Percentiles rank a stretch among this genome's conserved stretches.
These are phyloP conservation scores for Marasmius oreades DNA, from an alignment of 1,284 basidiomycete species.

Conservation along the genomic window DNA sequence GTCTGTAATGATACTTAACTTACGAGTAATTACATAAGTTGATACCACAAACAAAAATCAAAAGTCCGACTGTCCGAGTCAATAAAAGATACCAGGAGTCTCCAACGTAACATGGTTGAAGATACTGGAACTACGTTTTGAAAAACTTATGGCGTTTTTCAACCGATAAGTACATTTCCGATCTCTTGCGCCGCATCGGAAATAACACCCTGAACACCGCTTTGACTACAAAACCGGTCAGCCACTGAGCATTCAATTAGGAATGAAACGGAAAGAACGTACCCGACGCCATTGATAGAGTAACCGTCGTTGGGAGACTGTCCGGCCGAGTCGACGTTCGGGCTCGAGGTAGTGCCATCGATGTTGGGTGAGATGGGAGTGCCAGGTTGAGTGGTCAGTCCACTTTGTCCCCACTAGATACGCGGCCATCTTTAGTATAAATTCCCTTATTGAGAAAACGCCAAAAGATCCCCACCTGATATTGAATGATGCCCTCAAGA, in stretches of 20 bases:
- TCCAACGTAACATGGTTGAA: too few relatives aligned
- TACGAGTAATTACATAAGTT: too few relatives aligned
- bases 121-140: too few relatives aligned
- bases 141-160: too few relatives aligned
- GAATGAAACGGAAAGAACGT: slow-evolving; percentile 16
- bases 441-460: too few relatives aligned
- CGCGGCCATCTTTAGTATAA: not conserved
- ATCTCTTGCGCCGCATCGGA: slow-evolving; percentile 23
- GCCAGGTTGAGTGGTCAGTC: slow-evolving; percentile 39
- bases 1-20: too few relatives aligned
- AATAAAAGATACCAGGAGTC: too few relatives aligned
- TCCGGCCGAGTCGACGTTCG: slow-evolving; percentile 33
- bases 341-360: slow-evolving; percentile 29
- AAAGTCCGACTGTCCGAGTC: too few relatives aligned
- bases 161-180: too few relatives aligned
- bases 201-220: slow-evolving; percentile 21
- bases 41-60: too few relatives aligned
- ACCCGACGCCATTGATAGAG: slow-evolving; percentile 35
- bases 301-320: slow-evolving; percentile 67
- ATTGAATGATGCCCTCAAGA: slow-evolving; percentile 50
- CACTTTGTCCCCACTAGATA: slow-evolving; percentile 54
- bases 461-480: slow-evolving; percentile 49
- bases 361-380: slow-evolving; percentile 34
- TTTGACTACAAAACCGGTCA: too few relatives aligned
- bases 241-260: too few relatives aligned